These are phyloP conservation scores for Debaryomyces subglobosus DNA, from an alignment of 1,139 yeast genomes.

Conservation along the genomic window DNA sequence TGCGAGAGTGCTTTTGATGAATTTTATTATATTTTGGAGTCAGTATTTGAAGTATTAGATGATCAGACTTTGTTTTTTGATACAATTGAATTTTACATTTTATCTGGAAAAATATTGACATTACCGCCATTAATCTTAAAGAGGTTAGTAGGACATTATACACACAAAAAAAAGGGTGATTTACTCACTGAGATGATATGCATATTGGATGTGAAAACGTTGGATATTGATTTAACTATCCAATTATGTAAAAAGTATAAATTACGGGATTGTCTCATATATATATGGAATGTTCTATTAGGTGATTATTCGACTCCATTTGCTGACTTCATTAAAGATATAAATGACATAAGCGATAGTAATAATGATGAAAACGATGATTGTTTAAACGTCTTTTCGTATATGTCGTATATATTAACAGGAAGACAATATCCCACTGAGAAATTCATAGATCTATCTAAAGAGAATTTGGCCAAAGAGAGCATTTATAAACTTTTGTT, in stretches of 20 bases:
- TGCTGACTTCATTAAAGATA: constrained; percentile 52
- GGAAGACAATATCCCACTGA: constrained; percentile 83
- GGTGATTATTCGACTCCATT: constrained; percentile 72
- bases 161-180: constrained; percentile 42
- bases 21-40: constrained; percentile 50
- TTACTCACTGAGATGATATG: constrained; percentile 68
- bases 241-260: constrained; percentile 57
- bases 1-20: constrained; percentile 14
- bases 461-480: constrained; percentile 41
- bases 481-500: constrained; percentile 59
- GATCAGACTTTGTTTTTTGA: constrained; percentile 47
- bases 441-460: constrained; percentile 35
- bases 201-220: constrained; percentile 59
- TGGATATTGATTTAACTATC: constrained; percentile 76
- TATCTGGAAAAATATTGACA: constrained; percentile 43
- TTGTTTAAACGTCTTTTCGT: constrained; percentile 52
- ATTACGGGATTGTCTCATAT: constrained; percentile 62
- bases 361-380: constrained; percentile 19
- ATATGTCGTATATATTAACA: constrained; percentile 68
- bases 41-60: constrained; percentile 51
- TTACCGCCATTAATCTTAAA: constrained; percentile 68
- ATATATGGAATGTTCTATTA: constrained; percentile 68
- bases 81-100: constrained; percentile 53
- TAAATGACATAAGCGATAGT: constrained; percentile 20
- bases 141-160: constrained; percentile 56